Evolutionary conservation across 345 rosid genomes (phyloP), one percentile per base, ranked within the genome.

Genomic region (Alliaria petiolata): DNA sequence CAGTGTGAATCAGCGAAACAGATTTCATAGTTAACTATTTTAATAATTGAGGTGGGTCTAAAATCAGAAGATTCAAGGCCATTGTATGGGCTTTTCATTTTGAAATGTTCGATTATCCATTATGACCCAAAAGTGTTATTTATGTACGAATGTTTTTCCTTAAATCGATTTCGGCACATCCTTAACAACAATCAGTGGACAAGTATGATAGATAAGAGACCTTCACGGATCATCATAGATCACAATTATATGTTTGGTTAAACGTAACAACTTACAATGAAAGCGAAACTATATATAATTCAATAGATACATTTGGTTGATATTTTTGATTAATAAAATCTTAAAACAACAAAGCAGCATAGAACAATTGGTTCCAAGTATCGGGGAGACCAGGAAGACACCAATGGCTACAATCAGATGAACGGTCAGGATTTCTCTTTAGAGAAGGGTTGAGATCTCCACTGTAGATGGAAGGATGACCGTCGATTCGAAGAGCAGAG

Each of bases 401-500:
- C 99, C 99, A 95, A 70, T 95, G 99, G 84, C 99, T 95, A 76
- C 99, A 91, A 80, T 95, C 99, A 9, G 97, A 95, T 25, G 89
- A 88, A 25, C 80, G 81, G 4, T 43, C 79, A 0, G 99, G 97
- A 71, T 82, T 85, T 44, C 89, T 87, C 71, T 83, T 83, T 56
- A 89, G 84, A 4, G 60, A 70, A 0, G 89, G 88, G 70, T 62
- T 95, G 62, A 91, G 69, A 70, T 89, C 92, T 3, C 97, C 99
- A 14, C 90, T 81, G 60, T 95, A 95, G 49, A 95, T 87, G 0
- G 99, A 91, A n/a, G 99, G 99, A 76, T 95, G 99, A 5, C 86
- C 90, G 13, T 95, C 99, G 56, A 89, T 87, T 52, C 99, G 78
- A 12, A 88, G 85, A 74, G 86, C 93, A 1, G 99, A 95, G 6